Conservation (phyloP, 148 eudicot species). For the Beta vulgaris region DNA sequence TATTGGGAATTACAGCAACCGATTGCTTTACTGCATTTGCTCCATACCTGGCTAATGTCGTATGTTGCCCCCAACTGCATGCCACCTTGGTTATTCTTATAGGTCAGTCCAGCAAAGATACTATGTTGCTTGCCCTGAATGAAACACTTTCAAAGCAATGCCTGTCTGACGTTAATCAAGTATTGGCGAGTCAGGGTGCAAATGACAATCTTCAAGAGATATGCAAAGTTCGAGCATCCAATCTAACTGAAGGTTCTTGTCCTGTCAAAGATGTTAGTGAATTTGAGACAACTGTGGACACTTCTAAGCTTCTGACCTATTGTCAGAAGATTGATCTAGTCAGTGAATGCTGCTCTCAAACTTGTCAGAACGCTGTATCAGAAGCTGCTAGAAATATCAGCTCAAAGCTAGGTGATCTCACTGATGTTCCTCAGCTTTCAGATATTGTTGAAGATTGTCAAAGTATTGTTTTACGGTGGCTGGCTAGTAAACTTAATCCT, state of each 20-base stretch:
- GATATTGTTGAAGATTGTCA: conserved; percentile 59
- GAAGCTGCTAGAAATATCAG: conserved; percentile 80
- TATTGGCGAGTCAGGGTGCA: conserved; percentile 77
- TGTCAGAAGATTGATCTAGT: conserved; percentile 79
- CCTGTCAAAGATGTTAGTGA: conserved; percentile 71
- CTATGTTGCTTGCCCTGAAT: conserved; percentile 61
- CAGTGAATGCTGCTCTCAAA: conserved; percentile 83
- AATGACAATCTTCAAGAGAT: conserved; percentile 54
- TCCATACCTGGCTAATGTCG: conserved; percentile 72
- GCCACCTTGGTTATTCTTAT: conserved; percentile 70
- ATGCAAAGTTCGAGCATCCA: conserved; percentile 65
- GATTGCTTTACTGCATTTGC: conserved; percentile 77
- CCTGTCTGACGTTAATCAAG: conserved; percentile 74
- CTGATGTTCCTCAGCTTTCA: conserved; percentile 50
- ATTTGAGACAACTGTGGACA: conserved; percentile 65
- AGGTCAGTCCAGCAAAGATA: conserved; percentile 79
- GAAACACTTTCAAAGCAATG: conserved; percentile 63
- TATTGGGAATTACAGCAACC: conserved; percentile 68
- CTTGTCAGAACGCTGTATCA: conserved; percentile 80
- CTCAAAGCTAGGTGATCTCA: conserved; percentile 46
- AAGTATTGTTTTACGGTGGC: conserved; percentile 73
- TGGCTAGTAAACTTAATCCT: conserved; percentile 76
- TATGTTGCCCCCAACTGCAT: conserved; percentile 94
- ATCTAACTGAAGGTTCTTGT: conserved; percentile 85
- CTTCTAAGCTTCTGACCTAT: conserved; percentile 55